These are phyloP conservation scores for Mycena vulgaris DNA, from an alignment of 768 basidiomycete genomes.

Conservation along the genomic window DNA sequence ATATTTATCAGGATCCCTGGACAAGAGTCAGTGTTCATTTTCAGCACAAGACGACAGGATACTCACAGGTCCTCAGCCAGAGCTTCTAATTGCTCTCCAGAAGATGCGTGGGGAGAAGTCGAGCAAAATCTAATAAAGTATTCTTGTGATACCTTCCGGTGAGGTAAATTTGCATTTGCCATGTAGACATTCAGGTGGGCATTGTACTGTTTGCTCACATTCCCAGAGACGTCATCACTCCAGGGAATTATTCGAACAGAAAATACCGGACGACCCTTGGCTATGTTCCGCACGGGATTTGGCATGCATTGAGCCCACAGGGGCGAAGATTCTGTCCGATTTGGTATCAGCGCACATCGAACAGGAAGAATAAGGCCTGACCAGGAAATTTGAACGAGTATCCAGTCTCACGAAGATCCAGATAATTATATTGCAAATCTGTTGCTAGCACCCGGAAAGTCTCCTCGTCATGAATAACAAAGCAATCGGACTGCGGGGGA, in stretches of 20 bases:
- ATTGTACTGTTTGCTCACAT: conserved; percentile 52
- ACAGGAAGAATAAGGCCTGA: conserved; percentile 12
- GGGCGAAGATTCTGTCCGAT: conserved; percentile 10
- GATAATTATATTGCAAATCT: conserved; percentile 8
- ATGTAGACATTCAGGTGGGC: conserved; percentile 52
- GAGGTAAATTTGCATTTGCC: conserved; percentile 47
- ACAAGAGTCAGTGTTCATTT: too few relatives aligned
- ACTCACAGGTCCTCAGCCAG: conserved; percentile 37
- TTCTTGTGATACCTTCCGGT: conserved; percentile 46
- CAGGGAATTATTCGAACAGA: conserved; percentile 39
- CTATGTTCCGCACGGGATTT: conserved; percentile 23
- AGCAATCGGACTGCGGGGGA: not conserved
- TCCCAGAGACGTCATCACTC: conserved; percentile 29
- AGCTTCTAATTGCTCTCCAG: conserved; percentile 49
- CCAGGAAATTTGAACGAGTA: not conserved
- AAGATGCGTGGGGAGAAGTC: conserved; percentile 50
- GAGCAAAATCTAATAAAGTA: conserved; percentile 50
- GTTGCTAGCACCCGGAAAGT: not conserved
- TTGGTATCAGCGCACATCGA: conserved; percentile 25
- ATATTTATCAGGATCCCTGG: not conserved
- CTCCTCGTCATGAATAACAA: not conserved
- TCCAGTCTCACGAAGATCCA: not conserved
- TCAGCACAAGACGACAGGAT: too few relatives aligned
- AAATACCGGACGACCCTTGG: not conserved
- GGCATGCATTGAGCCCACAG: conserved; percentile 37